Evolutionary conservation across 2,329 filamentous ascomycete genomes (phyloP).

Genomic region (Phaeosphaeria sp.): DNA sequence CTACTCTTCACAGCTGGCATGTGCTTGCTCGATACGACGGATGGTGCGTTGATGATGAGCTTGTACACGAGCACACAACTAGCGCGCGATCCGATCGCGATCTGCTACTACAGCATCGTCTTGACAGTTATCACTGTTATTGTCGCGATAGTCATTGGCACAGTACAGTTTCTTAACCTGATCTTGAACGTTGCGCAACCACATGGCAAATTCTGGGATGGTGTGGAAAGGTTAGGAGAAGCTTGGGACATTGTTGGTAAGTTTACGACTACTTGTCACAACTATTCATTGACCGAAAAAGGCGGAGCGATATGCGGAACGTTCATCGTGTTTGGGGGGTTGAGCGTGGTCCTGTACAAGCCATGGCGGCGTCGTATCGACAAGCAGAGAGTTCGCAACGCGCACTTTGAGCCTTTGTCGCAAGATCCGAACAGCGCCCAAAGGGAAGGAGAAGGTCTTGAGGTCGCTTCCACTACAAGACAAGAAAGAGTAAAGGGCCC

Average conservation of each 20-base stretch:
- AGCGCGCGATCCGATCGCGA: slow-evolving; percentile 81
- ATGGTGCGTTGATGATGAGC: slow-evolving; percentile 94
- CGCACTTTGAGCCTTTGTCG: slow-evolving; percentile 37
- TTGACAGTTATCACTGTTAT: slow-evolving; percentile 82
- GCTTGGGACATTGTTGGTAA: slow-evolving; percentile 47
- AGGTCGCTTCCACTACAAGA: neutral
- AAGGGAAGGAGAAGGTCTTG: slow-evolving; percentile 17
- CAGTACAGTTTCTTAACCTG: slow-evolving; percentile 82
- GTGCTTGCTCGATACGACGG: slow-evolving; percentile 91
- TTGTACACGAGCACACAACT: slow-evolving; percentile 84
- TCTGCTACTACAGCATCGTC: slow-evolving; percentile 91
- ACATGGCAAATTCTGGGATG: slow-evolving; percentile 85
- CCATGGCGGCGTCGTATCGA: slow-evolving; percentile 75
- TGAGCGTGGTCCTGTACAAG: slow-evolving; percentile 76
- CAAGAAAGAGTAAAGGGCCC: slow-evolving; percentile 10
- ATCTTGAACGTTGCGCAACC: slow-evolving; percentile 77
- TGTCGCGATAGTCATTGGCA: slow-evolving; percentile 84
- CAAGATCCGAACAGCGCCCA: slow-evolving; percentile 10
- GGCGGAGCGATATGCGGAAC: slow-evolving; percentile 80
- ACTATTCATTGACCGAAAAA: slow-evolving; percentile 17
- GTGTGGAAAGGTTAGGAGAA: slow-evolving; percentile 65
- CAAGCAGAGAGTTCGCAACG: slow-evolving; percentile 32
- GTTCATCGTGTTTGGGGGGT: slow-evolving; percentile 77
- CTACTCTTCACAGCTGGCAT: slow-evolving; percentile 91
- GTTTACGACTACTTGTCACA: slow-evolving; percentile 36